Percentiles rank a stretch among this genome's conserved stretches.
Conservation (phyloP, 768 basidiomycete genomes). For the Psilocybe sp. region DNA sequence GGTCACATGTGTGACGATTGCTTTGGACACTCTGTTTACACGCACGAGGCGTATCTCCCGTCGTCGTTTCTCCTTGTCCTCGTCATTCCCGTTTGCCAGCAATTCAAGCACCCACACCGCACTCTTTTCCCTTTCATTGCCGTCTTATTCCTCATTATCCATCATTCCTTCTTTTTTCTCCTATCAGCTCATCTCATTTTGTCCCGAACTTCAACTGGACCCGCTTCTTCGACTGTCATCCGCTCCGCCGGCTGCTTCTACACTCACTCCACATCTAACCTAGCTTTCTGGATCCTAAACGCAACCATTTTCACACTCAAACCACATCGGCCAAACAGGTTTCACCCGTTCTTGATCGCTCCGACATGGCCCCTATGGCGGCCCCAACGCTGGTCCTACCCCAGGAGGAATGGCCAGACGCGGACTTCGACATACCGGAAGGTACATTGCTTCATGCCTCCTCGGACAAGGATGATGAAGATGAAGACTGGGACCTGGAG, state of each 20-base stretch:
- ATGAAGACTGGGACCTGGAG: constrained; percentile 81
- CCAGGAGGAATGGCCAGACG: constrained; percentile 84
- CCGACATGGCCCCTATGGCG: constrained; percentile 55
- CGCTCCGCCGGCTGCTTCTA: background rate
- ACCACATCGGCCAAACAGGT: background rate
- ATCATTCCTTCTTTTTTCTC: constrained; percentile 10
- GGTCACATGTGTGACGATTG: background rate
- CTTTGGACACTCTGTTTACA: constrained; percentile 29
- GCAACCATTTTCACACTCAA: background rate
- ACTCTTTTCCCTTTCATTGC: constrained; percentile 6
- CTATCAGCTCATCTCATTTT: background rate
- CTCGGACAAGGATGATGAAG: constrained; percentile 63
- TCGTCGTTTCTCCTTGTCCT: constrained; percentile 11
- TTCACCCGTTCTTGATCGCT: constrained; percentile 10
- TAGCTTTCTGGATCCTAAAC: background rate
- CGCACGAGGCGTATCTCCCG: constrained; percentile 15
- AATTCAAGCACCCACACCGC: constrained; percentile 10
- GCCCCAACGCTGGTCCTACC: constrained; percentile 51
- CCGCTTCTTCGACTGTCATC: background rate
- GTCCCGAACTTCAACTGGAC: too few relatives aligned
- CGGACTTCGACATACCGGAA: constrained; percentile 84
- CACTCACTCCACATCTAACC: constrained; percentile 2
- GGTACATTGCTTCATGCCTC: constrained; percentile 63
- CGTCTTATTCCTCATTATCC: constrained; percentile 1
- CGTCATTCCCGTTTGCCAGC: constrained; percentile 10